A percentile compares a stretch with the other conserved stretches of the same genome.
These are phyloP conservation scores for Gorgonomyces haynaldii DNA, from an alignment of 192 early-diverging fungal species.

Conservation along the genomic window DNA sequence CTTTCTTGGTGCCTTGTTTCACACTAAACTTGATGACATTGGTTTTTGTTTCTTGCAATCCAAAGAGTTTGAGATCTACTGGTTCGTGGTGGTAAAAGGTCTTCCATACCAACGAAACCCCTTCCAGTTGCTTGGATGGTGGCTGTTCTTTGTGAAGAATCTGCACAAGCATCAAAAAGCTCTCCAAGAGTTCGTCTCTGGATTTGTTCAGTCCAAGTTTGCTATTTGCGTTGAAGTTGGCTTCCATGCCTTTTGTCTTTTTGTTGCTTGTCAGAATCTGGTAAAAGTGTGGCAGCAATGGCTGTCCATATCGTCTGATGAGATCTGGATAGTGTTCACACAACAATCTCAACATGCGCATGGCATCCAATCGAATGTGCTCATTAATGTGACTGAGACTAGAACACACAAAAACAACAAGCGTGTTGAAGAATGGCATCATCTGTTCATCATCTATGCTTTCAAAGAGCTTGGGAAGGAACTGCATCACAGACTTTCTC, in stretches of 20 bases:
- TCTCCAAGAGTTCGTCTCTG: not conserved
- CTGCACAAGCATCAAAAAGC: not conserved
- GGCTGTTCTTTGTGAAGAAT: not conserved
- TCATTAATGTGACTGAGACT: conserved; percentile 7
- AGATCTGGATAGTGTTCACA: not conserved
- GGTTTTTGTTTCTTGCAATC: too few species aligned
- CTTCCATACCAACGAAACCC: not conserved
- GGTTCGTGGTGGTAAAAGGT: too few species aligned
- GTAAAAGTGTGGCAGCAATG: not conserved
- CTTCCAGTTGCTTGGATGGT: not conserved
- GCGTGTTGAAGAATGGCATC: not conserved
- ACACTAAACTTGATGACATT: not conserved
- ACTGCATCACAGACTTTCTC: too few species aligned
- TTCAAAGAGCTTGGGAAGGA: too few species aligned
- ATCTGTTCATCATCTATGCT: too few species aligned
- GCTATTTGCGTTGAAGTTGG: conserved; percentile 1
- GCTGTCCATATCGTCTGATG: not conserved
- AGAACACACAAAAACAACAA: not conserved
- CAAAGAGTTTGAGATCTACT: too few species aligned
- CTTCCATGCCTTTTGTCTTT: not conserved
- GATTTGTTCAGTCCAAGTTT: not conserved
- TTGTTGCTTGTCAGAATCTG: not conserved
- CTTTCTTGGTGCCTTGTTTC: not conserved
- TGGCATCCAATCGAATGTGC: not conserved
- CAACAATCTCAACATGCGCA: not conserved